These are phyloP conservation scores for Schizosaccharomyces pombe DNA, from an alignment of 805 yeast species.

Conservation along the genomic window DNA sequence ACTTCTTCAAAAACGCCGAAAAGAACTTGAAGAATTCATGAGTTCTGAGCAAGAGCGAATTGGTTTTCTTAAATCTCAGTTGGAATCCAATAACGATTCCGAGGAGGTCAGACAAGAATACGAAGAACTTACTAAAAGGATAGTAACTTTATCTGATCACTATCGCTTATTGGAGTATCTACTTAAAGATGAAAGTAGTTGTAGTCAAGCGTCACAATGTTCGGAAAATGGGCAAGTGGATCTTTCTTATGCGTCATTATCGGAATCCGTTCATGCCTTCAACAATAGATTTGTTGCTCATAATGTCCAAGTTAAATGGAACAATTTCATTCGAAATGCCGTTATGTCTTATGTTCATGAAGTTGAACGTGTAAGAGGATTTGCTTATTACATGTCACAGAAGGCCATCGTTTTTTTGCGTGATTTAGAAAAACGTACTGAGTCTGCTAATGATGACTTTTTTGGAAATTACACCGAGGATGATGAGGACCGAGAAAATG, in stretches of 20 bases:
- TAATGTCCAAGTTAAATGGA: slow-evolving; percentile 58
- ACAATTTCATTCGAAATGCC: slow-evolving; percentile 39
- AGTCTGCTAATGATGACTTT: background rate
- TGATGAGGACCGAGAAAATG: slow-evolving; percentile 2
- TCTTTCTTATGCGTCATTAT: background rate
- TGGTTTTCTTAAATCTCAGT: background rate
- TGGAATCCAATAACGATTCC: background rate
- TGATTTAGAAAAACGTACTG: slow-evolving; percentile 20
- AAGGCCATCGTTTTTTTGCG: slow-evolving; percentile 29
- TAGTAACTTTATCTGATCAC: background rate
- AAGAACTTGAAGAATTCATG: slow-evolving; percentile 10
- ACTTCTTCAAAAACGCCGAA: slow-evolving; percentile 13
- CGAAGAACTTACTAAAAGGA: background rate
- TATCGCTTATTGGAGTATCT: background rate
- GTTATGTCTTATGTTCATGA: slow-evolving; percentile 35
- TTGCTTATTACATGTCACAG: slow-evolving; percentile 22
- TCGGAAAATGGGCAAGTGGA: slow-evolving; percentile 8
- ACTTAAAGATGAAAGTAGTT: background rate
- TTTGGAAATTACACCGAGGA: background rate
- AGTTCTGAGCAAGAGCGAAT: background rate
- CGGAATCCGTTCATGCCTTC: slow-evolving; percentile 16
- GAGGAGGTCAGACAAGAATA: background rate
- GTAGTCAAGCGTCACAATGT: background rate
- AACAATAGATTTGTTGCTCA: slow-evolving; percentile 53
- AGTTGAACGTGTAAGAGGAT: slow-evolving; percentile 23